Conservation (phyloP, 805 yeast species). For the Starmerella potacharoeniae region DNA sequence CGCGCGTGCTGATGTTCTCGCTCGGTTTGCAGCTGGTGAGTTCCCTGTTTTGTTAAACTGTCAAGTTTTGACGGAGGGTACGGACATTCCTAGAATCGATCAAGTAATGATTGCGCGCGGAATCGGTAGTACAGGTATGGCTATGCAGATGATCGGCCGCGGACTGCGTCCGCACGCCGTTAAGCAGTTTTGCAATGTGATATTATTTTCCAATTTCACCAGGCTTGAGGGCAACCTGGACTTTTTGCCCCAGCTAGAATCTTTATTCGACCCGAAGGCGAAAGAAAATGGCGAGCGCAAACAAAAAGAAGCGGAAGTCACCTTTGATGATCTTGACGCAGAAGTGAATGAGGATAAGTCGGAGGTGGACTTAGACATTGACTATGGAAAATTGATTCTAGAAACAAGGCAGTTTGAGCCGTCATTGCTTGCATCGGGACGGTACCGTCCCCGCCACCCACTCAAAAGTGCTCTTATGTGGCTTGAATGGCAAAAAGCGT, state of each 20-base stretch:
- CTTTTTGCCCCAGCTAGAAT: slow-evolving; percentile 14
- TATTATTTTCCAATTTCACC: slow-evolving; percentile 26
- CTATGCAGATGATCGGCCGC: slow-evolving; percentile 84
- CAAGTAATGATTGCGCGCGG: slow-evolving; percentile 70
- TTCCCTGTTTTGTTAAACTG: slow-evolving; percentile 75
- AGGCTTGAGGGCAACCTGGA: not conserved
- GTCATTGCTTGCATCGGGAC: not conserved
- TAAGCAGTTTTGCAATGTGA: slow-evolving; percentile 57
- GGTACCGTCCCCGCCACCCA: slow-evolving; percentile 15
- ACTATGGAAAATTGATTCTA: slow-evolving; percentile 3
- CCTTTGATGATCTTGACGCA: not conserved
- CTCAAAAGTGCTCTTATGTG: slow-evolving; percentile 13
- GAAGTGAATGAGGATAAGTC: not conserved
- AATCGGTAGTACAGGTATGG: slow-evolving; percentile 57
- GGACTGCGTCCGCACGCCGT: slow-evolving; percentile 58
- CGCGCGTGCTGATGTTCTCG: slow-evolving; percentile 42
- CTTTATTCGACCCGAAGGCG: not conserved
- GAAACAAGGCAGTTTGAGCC: slow-evolving; percentile 5
- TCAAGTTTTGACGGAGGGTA: slow-evolving; percentile 86
- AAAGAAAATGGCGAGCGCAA: not conserved
- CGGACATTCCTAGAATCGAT: slow-evolving; percentile 85
- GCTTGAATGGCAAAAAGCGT: slow-evolving; percentile 6
- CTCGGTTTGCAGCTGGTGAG: slow-evolving; percentile 49
- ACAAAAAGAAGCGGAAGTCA: not conserved
- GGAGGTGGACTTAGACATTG: not conserved